Percentiles rank a stretch among this genome's conserved stretches.
These are phyloP conservation scores for Copromyces sp. DNA, from an alignment of 495 filamentous ascomycete genomes.

Conservation along the genomic window DNA sequence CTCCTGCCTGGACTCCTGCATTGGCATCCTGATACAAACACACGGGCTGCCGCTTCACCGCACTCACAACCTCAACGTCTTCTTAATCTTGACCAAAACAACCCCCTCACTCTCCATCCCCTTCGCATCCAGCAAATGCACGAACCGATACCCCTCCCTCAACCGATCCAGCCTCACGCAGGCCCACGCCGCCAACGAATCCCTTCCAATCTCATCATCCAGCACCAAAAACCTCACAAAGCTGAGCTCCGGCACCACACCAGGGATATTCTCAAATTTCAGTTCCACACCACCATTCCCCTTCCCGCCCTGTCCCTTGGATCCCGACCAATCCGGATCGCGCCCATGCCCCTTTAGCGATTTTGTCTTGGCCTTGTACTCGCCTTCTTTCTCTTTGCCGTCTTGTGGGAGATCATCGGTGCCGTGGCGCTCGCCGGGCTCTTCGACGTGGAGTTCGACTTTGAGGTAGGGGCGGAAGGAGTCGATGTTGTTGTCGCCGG, in stretches of 20 bases:
- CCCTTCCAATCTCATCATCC: slow-evolving; percentile 66
- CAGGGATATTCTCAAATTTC: slow-evolving; percentile 48
- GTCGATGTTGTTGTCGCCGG: slow-evolving; percentile 42
- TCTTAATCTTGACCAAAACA: slow-evolving; percentile 59
- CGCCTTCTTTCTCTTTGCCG: slow-evolving; percentile 37
- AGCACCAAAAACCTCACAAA: slow-evolving; percentile 84
- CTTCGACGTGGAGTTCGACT: slow-evolving; percentile 71
- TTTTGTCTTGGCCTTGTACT: slow-evolving; percentile 64
- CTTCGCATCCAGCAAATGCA: slow-evolving; percentile 57
- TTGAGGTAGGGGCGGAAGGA: slow-evolving; percentile 72
- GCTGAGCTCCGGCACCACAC: slow-evolving; percentile 64
- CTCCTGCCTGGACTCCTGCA: not conserved
- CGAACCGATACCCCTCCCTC: slow-evolving; percentile 60
- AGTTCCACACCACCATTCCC: slow-evolving; percentile 23
- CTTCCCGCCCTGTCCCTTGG: slow-evolving; percentile 33
- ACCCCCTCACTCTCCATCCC: slow-evolving; percentile 53
- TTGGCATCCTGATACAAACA: too few relatives aligned
- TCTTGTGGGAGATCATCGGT: slow-evolving; percentile 21
- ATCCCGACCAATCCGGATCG: slow-evolving; percentile 53
- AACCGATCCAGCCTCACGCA: slow-evolving; percentile 77
- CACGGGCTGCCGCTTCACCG: too few relatives aligned
- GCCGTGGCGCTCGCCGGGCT: slow-evolving; percentile 38
- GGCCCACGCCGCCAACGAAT: slow-evolving; percentile 75
- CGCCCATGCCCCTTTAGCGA: slow-evolving; percentile 37
- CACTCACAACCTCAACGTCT: slow-evolving; percentile 31